Evolutionary conservation across 192 early-diverging fungal genomes (phyloP).

Genomic region (Entrophospora sp.): DNA sequence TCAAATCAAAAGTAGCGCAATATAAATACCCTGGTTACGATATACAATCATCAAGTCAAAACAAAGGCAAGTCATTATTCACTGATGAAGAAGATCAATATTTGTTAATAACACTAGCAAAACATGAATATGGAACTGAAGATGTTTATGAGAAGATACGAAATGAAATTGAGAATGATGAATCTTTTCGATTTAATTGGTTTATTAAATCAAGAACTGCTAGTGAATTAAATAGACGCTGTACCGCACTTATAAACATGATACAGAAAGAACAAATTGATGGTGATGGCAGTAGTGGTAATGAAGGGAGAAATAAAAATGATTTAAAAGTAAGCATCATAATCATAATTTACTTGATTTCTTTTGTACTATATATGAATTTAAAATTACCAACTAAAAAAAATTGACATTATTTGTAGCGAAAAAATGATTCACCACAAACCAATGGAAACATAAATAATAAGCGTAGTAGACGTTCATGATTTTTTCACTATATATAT

Average conservation of each 20-base stretch:
- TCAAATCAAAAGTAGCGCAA: constrained; percentile 66
- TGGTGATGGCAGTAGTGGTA: no score
- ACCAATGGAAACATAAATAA: no score
- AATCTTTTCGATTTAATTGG: constrained; percentile 95
- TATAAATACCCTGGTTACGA: constrained; percentile 54
- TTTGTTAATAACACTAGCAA: constrained; percentile 80
- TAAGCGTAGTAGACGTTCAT: no score
- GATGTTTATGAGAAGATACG: constrained; percentile 93
- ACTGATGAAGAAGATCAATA: constrained; percentile 98
- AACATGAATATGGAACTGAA: constrained; percentile 80
- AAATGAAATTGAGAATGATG: constrained; percentile 66
- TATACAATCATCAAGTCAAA: constrained; percentile 73
- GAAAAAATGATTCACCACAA: no score
- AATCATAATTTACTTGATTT: no score
- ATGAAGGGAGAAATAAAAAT: no score
- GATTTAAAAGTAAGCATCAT: no score
- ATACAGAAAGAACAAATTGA: constrained; percentile 59
- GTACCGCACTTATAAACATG: constrained; percentile 69
- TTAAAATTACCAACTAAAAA: no score
- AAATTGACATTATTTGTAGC: no score
- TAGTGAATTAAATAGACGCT: constrained; percentile 73
- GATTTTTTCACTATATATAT: no score
- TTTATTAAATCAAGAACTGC: constrained; percentile 93
- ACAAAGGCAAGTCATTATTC: constrained; percentile 74
- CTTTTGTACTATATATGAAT: no score